phyloP scores from a whole-genome alignment of 2,329 filamentous ascomycete genomes.

The Fusarium lyarnte region DNA sequence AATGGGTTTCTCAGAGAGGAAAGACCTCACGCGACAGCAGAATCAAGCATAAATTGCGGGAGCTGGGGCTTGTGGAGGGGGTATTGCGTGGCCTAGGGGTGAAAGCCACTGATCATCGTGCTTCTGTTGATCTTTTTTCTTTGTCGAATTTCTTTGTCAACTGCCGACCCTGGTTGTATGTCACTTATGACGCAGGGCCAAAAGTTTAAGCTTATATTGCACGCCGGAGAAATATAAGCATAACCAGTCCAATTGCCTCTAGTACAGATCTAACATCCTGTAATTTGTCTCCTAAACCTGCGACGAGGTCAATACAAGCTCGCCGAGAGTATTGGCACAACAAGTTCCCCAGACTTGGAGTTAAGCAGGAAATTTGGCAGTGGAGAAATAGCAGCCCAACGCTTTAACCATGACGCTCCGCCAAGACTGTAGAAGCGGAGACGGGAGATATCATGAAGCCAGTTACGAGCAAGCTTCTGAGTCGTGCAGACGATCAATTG shows the following conservation, averaged over 20 bases:
- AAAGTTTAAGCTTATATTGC: not conserved
- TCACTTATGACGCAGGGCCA: not conserved
- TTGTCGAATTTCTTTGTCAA: not conserved
- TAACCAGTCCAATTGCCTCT: not conserved
- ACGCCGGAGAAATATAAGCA: slow-evolving; percentile 8
- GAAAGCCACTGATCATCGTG: slow-evolving; percentile 22
- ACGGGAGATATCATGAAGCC: not conserved
- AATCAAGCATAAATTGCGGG: slow-evolving; percentile 21
- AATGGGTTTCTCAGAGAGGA: slow-evolving; percentile 1
- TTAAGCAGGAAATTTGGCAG: slow-evolving; percentile 1
- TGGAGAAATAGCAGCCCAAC: slow-evolving; percentile 13
- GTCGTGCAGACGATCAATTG: slow-evolving; percentile 24
- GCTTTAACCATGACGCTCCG: slow-evolving; percentile 28
- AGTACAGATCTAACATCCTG: not conserved
- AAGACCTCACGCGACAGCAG: slow-evolving; percentile 30
- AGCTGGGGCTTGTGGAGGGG: slow-evolving; percentile 11
- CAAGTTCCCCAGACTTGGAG: slow-evolving; percentile 4
- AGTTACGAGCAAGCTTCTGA: not conserved
- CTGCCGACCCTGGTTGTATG: slow-evolving; percentile 1
- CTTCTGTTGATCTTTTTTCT: not conserved
- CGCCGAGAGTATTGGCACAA: not conserved
- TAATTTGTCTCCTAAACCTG: no score
- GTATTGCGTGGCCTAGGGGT: slow-evolving; percentile 24
- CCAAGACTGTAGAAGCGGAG: slow-evolving; percentile 19
- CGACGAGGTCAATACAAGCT: not conserved